Conservation (phyloP, 495 filamentous ascomycete genomes). For the Daldinia grandis region DNA sequence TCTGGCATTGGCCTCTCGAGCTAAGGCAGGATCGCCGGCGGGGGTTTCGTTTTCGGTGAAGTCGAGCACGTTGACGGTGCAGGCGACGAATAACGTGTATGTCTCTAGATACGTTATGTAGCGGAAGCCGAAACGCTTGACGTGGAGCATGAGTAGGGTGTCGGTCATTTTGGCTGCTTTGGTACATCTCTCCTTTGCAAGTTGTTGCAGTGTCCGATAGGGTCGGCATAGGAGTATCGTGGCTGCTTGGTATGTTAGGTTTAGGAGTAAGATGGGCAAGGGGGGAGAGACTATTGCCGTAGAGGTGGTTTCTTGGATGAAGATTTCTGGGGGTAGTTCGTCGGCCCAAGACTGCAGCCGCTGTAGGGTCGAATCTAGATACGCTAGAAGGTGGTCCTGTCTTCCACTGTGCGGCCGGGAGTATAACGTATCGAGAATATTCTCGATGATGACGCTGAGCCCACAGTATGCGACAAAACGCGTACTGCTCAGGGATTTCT, state of each 20-base stretch:
- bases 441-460: not conserved
- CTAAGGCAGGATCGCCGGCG: not conserved
- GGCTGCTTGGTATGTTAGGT: constrained; percentile 15
- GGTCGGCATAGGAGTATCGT: constrained; percentile 20
- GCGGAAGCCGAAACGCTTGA: not conserved
- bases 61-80: not conserved
- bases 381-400: not conserved
- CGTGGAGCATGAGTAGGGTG: not conserved
- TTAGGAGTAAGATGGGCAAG: constrained; percentile 11
- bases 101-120: not conserved
- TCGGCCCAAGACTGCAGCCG: not conserved
- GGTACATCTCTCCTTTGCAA: not conserved
- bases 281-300: constrained; percentile 14
- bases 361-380: not conserved
- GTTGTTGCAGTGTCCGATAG: constrained; percentile 1
- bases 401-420: not conserved
- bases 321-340: not conserved
- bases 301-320: not conserved
- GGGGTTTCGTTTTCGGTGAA: not conserved
- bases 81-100: not conserved
- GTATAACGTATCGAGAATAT: not conserved
- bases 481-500: not conserved
- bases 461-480: not conserved
- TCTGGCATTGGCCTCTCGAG: constrained; percentile 16
- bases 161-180: not conserved